Evolutionary conservation across 169 alveolate species (phyloP).

Genomic region (Cyclospora cayetanensis): DNA sequence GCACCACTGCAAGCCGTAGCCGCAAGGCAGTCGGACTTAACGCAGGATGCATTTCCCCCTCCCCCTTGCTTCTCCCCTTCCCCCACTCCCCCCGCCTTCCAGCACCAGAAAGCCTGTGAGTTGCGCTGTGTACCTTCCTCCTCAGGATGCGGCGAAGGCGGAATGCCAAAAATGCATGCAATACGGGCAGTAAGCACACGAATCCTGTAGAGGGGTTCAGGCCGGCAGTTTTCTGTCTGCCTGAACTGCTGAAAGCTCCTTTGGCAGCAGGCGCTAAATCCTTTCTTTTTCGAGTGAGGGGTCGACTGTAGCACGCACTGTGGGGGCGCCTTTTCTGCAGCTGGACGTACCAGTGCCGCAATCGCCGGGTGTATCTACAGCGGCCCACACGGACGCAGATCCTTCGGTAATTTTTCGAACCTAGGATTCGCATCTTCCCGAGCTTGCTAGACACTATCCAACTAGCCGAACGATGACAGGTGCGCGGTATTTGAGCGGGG

Average conservation of each 20-base stretch:
- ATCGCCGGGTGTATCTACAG: constrained; percentile 49
- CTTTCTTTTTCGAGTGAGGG: too few species aligned
- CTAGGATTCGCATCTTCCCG: too few species aligned
- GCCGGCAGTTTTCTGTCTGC: background rate
- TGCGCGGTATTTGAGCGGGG: too few species aligned
- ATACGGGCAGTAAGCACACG: constrained; percentile 51
- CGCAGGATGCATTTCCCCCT: background rate
- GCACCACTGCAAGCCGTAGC: background rate
- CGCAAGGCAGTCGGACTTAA: background rate
- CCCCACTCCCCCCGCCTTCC: too few species aligned
- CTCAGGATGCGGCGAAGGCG: constrained; percentile 66
- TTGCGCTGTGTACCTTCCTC: background rate
- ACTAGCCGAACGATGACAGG: too few species aligned
- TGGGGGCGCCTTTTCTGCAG: background rate
- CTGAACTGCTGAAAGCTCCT: too few species aligned
- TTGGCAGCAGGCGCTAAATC: too few species aligned
- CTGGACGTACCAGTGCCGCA: constrained; percentile 70
- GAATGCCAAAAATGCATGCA: constrained; percentile 66
- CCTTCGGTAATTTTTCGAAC: constrained; percentile 30
- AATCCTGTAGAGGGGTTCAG: background rate
- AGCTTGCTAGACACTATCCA: too few species aligned
- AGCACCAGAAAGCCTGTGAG: background rate
- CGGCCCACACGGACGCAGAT: constrained; percentile 66
- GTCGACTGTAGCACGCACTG: too few species aligned
- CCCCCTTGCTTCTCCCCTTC: too few species aligned